Conservation (phyloP, 2,329 filamentous ascomycete species). For the Neonectria sp. region DNA sequence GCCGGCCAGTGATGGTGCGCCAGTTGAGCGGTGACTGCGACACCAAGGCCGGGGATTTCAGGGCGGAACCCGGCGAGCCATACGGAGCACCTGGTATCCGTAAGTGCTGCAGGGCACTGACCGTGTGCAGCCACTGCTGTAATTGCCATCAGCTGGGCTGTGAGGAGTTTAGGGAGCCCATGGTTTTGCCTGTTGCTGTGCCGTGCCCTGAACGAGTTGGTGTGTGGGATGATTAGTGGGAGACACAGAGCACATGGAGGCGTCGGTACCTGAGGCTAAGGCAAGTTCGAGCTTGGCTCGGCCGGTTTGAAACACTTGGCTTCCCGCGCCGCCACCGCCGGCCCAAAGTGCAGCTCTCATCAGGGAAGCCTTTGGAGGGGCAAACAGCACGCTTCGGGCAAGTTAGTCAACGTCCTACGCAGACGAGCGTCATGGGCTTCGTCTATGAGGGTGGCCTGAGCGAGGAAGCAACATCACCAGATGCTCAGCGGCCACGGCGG, state of each 20-base stretch:
- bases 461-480: not conserved
- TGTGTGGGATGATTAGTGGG: conserved; percentile 2
- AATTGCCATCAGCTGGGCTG: conserved; percentile 13
- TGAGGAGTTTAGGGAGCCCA: not conserved
- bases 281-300: conserved; percentile 27
- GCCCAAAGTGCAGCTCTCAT: conserved; percentile 10
- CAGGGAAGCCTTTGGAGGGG: not conserved
- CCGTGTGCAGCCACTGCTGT: not conserved
- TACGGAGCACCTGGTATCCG: not conserved
- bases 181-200: not conserved
- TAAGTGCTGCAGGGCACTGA: conserved; percentile 15
- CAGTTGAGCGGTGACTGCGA: conserved; percentile 1
- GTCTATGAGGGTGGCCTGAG: not conserved
- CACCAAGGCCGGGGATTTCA: conserved; percentile 36
- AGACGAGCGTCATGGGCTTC: not conserved
- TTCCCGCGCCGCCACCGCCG: conserved; percentile 25
- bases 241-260: conserved; percentile 5
- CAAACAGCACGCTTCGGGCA: not conserved
- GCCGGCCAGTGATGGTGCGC: conserved; percentile 1
- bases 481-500: not conserved
- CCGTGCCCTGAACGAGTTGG: not conserved
- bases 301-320: conserved; percentile 35
- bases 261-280: conserved; percentile 35
- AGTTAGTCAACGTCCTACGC: not conserved
- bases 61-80: conserved; percentile 28